A percentile compares a stretch with the other conserved stretches of the same genome.
phyloP scores from a whole-genome alignment of 139 green algal species.

The Chlorella sp. region DNA sequence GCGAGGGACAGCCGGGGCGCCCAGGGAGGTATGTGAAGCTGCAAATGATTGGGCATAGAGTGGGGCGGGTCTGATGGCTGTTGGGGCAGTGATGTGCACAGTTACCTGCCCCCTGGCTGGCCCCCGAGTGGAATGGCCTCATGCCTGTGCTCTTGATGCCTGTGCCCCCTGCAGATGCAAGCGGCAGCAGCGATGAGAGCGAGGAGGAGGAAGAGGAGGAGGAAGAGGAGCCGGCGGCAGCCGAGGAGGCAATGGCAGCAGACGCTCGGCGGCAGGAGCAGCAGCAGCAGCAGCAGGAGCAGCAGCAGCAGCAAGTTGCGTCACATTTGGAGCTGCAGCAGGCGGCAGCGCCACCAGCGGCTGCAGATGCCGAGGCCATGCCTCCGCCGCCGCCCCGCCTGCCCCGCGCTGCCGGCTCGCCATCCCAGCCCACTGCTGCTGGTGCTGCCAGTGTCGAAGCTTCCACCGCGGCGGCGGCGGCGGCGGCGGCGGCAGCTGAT shows the following conservation, averaged over 20 bases:
- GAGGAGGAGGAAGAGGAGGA: slow-evolving; percentile 3
- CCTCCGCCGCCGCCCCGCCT: slow-evolving; percentile 15
- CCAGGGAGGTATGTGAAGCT: no score
- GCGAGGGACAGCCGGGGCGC: no score
- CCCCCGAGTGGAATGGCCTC: no score
- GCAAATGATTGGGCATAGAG: no score
- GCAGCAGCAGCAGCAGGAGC: neutral
- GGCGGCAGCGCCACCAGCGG: neutral
- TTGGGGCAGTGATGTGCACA: no score
- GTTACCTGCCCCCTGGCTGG: no score
- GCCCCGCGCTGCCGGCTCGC: neutral
- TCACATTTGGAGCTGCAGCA: neutral
- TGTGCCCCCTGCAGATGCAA: neutral
- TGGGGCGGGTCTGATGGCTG: no score
- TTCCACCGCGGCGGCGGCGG: neutral
- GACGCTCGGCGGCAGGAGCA: neutral
- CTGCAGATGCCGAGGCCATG: neutral
- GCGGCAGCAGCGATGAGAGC: neutral
- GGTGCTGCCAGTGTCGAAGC: neutral
- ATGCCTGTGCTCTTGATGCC: no score
- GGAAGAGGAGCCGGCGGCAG: neutral
- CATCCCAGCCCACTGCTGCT: neutral
- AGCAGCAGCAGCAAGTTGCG: neutral
- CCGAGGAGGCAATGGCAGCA: neutral
- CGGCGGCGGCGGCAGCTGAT: neutral